These are phyloP conservation scores for Mantamonas sphyraenae DNA, from an alignment of 78 protist genomes.

Conservation along the genomic window DNA sequence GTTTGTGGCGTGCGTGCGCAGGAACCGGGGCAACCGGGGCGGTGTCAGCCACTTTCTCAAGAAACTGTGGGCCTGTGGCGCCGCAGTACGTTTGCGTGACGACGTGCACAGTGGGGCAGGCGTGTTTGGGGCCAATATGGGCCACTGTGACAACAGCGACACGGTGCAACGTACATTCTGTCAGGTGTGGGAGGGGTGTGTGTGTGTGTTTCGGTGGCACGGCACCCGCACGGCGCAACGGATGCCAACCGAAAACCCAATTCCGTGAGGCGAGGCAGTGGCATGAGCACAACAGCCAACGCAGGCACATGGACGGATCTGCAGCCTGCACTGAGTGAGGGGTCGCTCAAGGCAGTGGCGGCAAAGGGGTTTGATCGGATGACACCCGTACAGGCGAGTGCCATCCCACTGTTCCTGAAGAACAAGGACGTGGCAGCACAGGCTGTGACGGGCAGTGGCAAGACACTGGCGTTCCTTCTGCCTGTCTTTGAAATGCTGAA, in stretches of 20 bases:
- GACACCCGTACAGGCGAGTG: conserved; percentile 60
- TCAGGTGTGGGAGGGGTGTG: too few species aligned
- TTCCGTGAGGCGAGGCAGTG: neutral
- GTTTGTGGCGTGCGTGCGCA: too few species aligned
- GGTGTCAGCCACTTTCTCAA: too few species aligned
- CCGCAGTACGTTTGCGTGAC: too few species aligned
- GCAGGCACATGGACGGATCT: neutral
- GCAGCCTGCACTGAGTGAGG: neutral
- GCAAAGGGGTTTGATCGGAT: conserved; percentile 9
- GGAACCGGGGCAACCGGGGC: too few species aligned
- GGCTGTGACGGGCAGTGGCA: conserved; percentile 83
- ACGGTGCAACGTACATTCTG: too few species aligned
- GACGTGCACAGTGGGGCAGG: too few species aligned
- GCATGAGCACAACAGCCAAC: neutral
- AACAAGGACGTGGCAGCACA: conserved; percentile 73
- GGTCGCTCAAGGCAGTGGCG: too few species aligned
- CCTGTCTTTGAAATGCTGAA: conserved; percentile 72
- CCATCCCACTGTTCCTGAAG: conserved; percentile 59
- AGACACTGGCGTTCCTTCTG: conserved; percentile 84
- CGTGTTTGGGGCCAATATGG: too few species aligned
- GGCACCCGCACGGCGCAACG: neutral
- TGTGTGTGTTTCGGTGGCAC: too few species aligned
- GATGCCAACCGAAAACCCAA: neutral
- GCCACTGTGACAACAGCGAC: too few species aligned
- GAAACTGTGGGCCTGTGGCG: too few species aligned